Evolutionary conservation across 2,329 filamentous ascomycete genomes (phyloP), one percentile per base, ranked within the genome.

Genomic region (Fusarium bactridioides): DNA sequence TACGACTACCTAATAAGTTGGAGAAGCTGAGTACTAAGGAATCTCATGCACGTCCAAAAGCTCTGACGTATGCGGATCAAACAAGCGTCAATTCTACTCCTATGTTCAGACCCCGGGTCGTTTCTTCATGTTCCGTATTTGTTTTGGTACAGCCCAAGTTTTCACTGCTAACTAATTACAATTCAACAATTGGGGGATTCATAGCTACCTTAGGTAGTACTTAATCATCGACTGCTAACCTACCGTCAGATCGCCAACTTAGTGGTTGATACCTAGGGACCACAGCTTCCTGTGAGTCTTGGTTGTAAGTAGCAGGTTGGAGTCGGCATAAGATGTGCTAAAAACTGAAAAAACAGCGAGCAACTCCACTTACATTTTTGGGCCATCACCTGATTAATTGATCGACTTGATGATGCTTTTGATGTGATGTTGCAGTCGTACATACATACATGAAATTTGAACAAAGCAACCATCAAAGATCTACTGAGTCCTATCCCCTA

Each of bases 321-420:
- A 69, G 59, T 54, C 50, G 60, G 61, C 40, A 61, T 57, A 69
- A 61, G 50, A 48, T 58, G 45, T 54, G 56, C 45, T 54, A 65
- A 65, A 65, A 50, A 44, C 63, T 51, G 51, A 47, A 23, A 29
- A 48, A 38, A 55, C 31, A 44, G 38, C 27, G 31, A 44, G 48
- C 33, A 40, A 55, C 67, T 53, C 67, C 67, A 56, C 66, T 50
- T 63, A 37, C 51, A 63, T 41, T 50, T 54, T 35, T 61, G 56
- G 12, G 53, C 27, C 33, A 27, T 33, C n/a, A 62, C 51, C 40
- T 47, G 21, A 21, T 44, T 47, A n/a, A 37, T 44, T 47, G 53
- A 62, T 47, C 27, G 40, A 33, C 31, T 38, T 62, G 21, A 47
- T 27, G 18, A 29, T 44, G 25, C 25, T 25, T 45, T n/a, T 38